A percentile compares a stretch with the other conserved stretches of the same genome.
phyloP scores from a whole-genome alignment of 768 basidiomycete species.

The Crucibulum laeve region DNA sequence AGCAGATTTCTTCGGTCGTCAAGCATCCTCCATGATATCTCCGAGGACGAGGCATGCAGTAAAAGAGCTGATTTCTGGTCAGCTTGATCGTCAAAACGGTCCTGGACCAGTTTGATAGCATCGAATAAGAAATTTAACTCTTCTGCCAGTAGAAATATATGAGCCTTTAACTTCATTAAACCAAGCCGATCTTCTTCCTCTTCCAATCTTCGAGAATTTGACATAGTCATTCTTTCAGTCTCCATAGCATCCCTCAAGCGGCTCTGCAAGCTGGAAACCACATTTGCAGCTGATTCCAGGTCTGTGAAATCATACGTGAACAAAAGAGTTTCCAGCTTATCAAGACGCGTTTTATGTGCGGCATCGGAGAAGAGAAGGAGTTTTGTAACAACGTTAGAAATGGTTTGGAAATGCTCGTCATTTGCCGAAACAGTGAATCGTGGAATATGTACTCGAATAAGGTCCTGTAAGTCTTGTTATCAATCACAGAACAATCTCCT shows the following conservation, averaged over 20 bases:
- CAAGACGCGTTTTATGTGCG: constrained; percentile 70
- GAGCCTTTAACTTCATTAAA: constrained; percentile 64
- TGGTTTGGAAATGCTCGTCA: constrained; percentile 75
- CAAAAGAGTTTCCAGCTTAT: constrained; percentile 76
- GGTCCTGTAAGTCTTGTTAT: constrained; percentile 48
- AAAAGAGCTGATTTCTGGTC: constrained; percentile 80
- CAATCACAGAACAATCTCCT: not conserved
- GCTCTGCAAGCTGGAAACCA: constrained; percentile 68
- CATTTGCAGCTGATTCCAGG: constrained; percentile 61
- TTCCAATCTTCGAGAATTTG: constrained; percentile 31
- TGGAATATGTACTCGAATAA: constrained; percentile 77
- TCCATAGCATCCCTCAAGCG: constrained; percentile 65
- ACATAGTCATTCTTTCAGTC: constrained; percentile 36
- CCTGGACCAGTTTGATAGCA: constrained; percentile 79
- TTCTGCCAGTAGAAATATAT: constrained; percentile 68
- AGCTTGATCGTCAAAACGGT: constrained; percentile 58
- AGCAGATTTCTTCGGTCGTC: constrained; percentile 68
- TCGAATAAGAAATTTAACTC: constrained; percentile 85
- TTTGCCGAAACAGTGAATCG: constrained; percentile 85
- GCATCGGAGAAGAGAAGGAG: constrained; percentile 89
- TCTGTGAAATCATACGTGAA: constrained; percentile 90
- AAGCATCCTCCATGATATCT: constrained; percentile 92
- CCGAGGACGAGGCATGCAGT: constrained; percentile 75
- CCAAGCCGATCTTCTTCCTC: constrained; percentile 47
- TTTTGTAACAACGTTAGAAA: constrained; percentile 84